Conservation (phyloP, 2,329 filamentous ascomycete species). For the Aspergillus nomiae region DNA sequence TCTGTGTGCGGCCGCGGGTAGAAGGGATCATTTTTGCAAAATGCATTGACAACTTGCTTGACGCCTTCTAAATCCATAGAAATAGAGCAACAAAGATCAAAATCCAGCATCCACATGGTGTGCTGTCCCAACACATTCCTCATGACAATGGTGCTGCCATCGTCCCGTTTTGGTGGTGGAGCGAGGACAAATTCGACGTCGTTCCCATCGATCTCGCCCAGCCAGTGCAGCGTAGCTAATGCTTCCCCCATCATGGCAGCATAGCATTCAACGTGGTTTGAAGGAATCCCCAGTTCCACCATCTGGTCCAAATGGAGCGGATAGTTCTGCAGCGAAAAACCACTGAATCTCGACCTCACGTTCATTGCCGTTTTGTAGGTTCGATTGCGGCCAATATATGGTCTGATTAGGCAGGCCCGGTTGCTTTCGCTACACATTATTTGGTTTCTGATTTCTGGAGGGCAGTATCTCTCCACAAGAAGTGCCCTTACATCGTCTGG, state of each 20-base stretch:
- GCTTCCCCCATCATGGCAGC: conserved; percentile 52
- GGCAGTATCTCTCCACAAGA: conserved; percentile 39
- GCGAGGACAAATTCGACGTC: conserved; percentile 60
- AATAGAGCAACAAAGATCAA: conserved; percentile 46
- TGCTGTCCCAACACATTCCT: conserved; percentile 34
- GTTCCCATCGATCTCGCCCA: conserved; percentile 50
- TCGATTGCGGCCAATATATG: not conserved
- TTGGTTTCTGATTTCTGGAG: conserved; percentile 18
- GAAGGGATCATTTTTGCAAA: conserved; percentile 56
- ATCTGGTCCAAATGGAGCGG: conserved; percentile 55
- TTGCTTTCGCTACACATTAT: conserved; percentile 39
- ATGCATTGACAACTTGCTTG: conserved; percentile 45
- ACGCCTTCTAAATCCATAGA: conserved; percentile 45
- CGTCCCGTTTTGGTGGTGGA: conserved; percentile 2
- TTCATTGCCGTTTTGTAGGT: conserved; percentile 1
- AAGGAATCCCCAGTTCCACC: conserved; percentile 43
- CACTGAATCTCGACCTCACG: conserved; percentile 22
- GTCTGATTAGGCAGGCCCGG: conserved; percentile 2
- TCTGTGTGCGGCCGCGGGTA: conserved; percentile 46
- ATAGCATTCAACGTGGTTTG: conserved; percentile 31
- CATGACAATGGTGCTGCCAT: not conserved
- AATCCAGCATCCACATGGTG: conserved; percentile 52
- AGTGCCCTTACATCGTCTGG: conserved; percentile 23
- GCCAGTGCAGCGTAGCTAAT: conserved; percentile 56
- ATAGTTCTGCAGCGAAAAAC: conserved; percentile 51